Evolutionary conservation across 768 basidiomycete genomes (phyloP).

Genomic region (Artomyces pyxidatus): DNA sequence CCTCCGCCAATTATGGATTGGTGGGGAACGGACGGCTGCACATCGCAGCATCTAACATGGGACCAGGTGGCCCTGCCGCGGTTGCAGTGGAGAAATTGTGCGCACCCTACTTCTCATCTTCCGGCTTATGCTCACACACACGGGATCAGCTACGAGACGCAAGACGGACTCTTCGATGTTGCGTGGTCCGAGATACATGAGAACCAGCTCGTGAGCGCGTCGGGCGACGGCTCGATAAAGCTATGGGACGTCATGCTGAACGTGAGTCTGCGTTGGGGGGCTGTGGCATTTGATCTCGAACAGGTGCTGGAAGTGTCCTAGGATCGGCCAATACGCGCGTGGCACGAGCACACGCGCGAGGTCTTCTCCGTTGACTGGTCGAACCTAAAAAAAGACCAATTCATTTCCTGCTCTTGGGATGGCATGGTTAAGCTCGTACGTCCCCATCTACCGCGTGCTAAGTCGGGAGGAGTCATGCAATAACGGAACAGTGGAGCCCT

Average conservation of each 20-base stretch:
- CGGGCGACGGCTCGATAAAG: slow-evolving; percentile 85
- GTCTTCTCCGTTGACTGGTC: slow-evolving; percentile 96
- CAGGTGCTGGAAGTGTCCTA: slow-evolving; percentile 32
- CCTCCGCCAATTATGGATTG: slow-evolving; percentile 88
- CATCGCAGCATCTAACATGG: slow-evolving; percentile 44
- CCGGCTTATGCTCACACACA: too few species aligned
- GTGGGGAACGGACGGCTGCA: slow-evolving; percentile 93
- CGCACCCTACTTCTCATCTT: slow-evolving; percentile 23
- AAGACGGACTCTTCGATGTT: slow-evolving; percentile 83
- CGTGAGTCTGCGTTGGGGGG: slow-evolving; percentile 31
- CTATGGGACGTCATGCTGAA: slow-evolving; percentile 88
- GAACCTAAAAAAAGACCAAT: slow-evolving; percentile 82
- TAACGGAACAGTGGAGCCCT: slow-evolving; percentile 81
- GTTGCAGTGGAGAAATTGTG: slow-evolving; percentile 63
- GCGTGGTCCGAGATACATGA: slow-evolving; percentile 96
- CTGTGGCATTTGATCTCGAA: slow-evolving; percentile 14
- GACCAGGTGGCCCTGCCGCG: slow-evolving; percentile 34
- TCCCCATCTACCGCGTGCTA: slow-evolving; percentile 4
- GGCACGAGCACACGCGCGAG: slow-evolving; percentile 93
- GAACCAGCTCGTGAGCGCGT: slow-evolving; percentile 84
- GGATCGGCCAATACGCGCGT: slow-evolving; percentile 84
- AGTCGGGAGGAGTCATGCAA: slow-evolving; percentile 1
- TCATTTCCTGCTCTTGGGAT: slow-evolving; percentile 89
- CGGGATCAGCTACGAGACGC: slow-evolving; percentile 85
- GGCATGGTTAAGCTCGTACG: slow-evolving; percentile 81